Percentiles rank a stretch among this genome's conserved stretches.
Conservation (phyloP, 305 asterid genomes). For the Fraxinus floribunda region DNA sequence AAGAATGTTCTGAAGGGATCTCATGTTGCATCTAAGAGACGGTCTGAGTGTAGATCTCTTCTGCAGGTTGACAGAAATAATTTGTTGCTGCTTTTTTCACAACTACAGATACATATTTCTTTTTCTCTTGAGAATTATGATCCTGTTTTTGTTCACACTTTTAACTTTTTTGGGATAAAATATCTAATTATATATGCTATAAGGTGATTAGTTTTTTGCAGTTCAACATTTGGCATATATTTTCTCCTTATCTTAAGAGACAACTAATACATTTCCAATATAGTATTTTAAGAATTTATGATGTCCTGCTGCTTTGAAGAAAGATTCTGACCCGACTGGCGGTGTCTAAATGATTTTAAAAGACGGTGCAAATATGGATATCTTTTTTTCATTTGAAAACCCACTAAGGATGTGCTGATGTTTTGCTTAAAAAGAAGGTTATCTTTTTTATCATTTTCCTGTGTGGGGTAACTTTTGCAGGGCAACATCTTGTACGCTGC, state of each 20-base stretch:
- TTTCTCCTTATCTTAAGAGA: not conserved
- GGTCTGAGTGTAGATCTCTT: constrained; percentile 64
- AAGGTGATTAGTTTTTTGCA: not conserved
- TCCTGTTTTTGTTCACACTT: not conserved
- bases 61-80: constrained; percentile 52
- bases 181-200: not conserved
- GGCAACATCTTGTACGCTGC: constrained; percentile 58
- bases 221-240: not conserved
- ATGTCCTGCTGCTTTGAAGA: not conserved
- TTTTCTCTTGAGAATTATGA: not conserved
- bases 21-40: constrained; percentile 51
- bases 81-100: not conserved
- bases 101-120: not conserved
- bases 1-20: constrained; percentile 55
- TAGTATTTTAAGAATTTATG: not conserved
- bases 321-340: not conserved
- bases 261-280: not conserved
- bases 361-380: not conserved
- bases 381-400: not conserved
- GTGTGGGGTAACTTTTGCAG: constrained; percentile 36
- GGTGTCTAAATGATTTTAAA: not conserved
- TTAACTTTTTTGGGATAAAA: not conserved
- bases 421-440: not conserved
- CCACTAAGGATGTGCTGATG: not conserved
- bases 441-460: not conserved